Evolutionary conservation across 169 alveolate genomes (phyloP), one percentile per base, ranked within the genome.

Genomic region (Plasmodium sp.): DNA sequence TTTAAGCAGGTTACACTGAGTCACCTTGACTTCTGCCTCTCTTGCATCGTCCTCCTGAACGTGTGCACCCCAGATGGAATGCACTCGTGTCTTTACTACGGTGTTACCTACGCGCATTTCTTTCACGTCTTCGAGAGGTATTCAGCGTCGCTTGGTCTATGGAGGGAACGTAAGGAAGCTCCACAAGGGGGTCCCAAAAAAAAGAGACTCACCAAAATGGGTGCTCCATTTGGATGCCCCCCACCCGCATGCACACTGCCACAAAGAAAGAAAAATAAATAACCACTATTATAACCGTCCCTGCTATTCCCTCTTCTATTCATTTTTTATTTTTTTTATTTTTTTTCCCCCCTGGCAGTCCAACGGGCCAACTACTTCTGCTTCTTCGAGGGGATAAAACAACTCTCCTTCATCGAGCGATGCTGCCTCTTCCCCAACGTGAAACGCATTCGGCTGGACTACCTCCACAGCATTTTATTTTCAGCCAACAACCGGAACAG

Each of bases 401-500:
- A 51, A 43, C 62, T 86, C n/a, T 77, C 85, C 12, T 22, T 86
- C 1, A 77, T 86, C 16, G 94, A 86, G 81, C 58, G 71, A 54
- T 86, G 81, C 33, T 39, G 83, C 1, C 9, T 86, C 31, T 86
- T 86, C 45, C 45, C 72, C 12, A 51, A 86, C 56, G 3, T 86
- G 22, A 86, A 86, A 58, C 22, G 67, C 10, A 86, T 86, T 39
- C 34, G 94, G 16, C 14, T 86, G 10, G 88, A 86, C 2, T 86
- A 79, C 67, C 33, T 86, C 27, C 67, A 86, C 48, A 79, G 88
- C 31, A 41, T 86, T 9, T 31, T 86, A 34, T 56, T 77, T 27
- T 51, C 94, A 56, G 94, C 88, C 16, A 86, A 86, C 39, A 86
- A 86, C n/a, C 36, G 94, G n/a, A 86, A 86, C 81, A 77, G 54